Evolutionary conservation across 2,329 filamentous ascomycete genomes (phyloP), one percentile per base, ranked within the genome.

Genomic region (Pseudopithomyces chartarum): DNA sequence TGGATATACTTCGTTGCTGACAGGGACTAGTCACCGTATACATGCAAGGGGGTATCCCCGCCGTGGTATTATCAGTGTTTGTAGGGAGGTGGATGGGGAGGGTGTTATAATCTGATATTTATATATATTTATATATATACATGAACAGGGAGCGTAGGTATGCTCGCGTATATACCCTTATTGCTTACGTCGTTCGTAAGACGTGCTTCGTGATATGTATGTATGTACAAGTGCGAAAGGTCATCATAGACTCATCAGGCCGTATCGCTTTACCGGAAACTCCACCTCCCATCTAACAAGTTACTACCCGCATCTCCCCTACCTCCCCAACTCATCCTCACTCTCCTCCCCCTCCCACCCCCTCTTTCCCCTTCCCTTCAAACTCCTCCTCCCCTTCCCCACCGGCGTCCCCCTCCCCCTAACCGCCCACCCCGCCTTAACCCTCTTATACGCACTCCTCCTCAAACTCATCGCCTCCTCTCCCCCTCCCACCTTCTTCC

Each of bases 61-160:
- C 68, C 68, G 11, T 69, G 54, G 17, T 71, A 71, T 36, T 71
- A 71, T 44, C 66, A 71, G 44, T 71, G 67, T 62, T 43, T 69
- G 33, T 70, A 59, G 45, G 19, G 32, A 36, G 17, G 2, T 8
- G 19, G n/a, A 8, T 29, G 4, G 7, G n/a, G 7, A 10, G 17
- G 6, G 13, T 6, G 34, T 34, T 22, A 13, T 5, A 19, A 2
- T 46, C 7, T 20, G n/a, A n/a, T 34, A 19, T 46, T 11, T 44
- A 44, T 32, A 50, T 50, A 50, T 50, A 50, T 38, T 19, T 33
- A 33, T 36, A 13, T 36, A 36, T 36, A 36, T 36, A 36, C 11
- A 36, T 36, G 34, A n/a, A n/a, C n/a, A n/a, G n/a, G n/a, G 26
- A 5, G 26, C 26, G 26, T 29, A 29, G 26, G 4, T 29, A 5